A percentile compares a stretch with the other conserved stretches of the same genome.
Conservation (phyloP, 2,329 filamentous ascomycete genomes). For the Ophiostoma triangulosporum region DNA sequence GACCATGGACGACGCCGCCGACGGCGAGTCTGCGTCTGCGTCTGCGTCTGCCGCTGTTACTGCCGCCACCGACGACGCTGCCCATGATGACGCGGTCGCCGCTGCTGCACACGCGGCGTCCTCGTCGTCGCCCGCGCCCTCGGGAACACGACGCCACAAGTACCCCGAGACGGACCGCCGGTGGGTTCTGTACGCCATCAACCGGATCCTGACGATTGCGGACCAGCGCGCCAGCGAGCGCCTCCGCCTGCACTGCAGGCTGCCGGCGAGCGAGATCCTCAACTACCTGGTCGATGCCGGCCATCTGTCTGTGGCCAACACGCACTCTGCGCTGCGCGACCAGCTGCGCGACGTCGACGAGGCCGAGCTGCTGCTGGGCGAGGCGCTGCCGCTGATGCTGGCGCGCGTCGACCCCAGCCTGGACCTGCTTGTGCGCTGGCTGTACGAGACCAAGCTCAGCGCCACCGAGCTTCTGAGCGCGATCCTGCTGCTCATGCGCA, state of each 20-base stretch:
- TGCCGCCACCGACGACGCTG: neutral
- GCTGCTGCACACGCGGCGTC: neutral
- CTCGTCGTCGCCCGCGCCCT: neutral
- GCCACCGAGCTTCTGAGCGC: conserved; percentile 53
- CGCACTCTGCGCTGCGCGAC: conserved; percentile 42
- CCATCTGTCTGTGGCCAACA: conserved; percentile 44
- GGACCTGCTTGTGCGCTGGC: conserved; percentile 50
- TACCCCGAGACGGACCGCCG: conserved; percentile 48
- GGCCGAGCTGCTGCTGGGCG: conserved; percentile 36
- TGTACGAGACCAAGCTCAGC: conserved; percentile 52
- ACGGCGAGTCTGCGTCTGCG: neutral
- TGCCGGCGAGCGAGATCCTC: conserved; percentile 40
- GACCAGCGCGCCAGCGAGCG: conserved; percentile 8
- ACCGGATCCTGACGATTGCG: conserved; percentile 35
- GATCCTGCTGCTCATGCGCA: conserved; percentile 54
- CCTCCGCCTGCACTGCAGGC: conserved; percentile 23
- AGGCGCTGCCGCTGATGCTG: conserved; percentile 49
- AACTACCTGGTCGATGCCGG: conserved; percentile 48
- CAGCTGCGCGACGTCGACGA: conserved; percentile 28
- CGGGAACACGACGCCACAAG: conserved; percentile 11
- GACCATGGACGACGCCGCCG: conserved; percentile 8
- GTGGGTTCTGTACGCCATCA: conserved; percentile 51
- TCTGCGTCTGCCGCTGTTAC: neutral
- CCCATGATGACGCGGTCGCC: neutral
- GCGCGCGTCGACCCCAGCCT: conserved; percentile 54